phyloP scores from a whole-genome alignment of 805 yeast species.

The Debaryomyces tyrocola region DNA sequence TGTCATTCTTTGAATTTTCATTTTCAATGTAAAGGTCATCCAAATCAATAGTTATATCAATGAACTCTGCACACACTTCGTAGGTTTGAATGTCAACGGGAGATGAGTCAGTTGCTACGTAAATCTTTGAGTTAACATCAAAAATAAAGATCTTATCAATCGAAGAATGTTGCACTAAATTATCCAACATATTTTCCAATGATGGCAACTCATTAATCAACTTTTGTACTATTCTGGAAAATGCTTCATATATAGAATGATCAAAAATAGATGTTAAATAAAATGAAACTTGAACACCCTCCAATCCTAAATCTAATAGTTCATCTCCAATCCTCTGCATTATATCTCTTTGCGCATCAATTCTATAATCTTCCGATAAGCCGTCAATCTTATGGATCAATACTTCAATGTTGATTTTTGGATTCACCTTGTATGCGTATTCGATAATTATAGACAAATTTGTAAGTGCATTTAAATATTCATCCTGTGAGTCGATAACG shows the following conservation, averaged over 20 bases:
- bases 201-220: conserved; percentile 85
- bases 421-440: conserved; percentile 82
- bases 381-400: conserved; percentile 96
- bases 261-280: conserved; percentile 93
- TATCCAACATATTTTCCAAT: conserved; percentile 84
- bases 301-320: conserved; percentile 81
- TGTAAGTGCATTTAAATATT: conserved; percentile 86
- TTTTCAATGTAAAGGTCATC: conserved; percentile 60
- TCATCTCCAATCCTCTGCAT: conserved; percentile 96
- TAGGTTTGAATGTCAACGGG: conserved; percentile 95
- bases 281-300: conserved; percentile 87
- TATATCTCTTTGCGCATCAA: conserved; percentile 94
- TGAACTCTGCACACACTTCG: conserved; percentile 96
- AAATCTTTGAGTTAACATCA: conserved; percentile 89
- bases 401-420: conserved; percentile 84
- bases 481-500: conserved; percentile 95
- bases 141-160: conserved; percentile 92
- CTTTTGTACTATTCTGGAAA: conserved; percentile 89
- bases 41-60: conserved; percentile 88
- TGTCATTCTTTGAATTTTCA: conserved; percentile 9
- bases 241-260: conserved; percentile 94
- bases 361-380: conserved; percentile 84
- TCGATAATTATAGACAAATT: conserved; percentile 86
- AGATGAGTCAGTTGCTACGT: conserved; percentile 92
- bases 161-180: conserved; percentile 82